A percentile compares a stretch with the other conserved stretches of the same genome.
These are phyloP conservation scores for Corymbia maculata DNA, from an alignment of 345 rosid genomes.

Conservation along the genomic window DNA sequence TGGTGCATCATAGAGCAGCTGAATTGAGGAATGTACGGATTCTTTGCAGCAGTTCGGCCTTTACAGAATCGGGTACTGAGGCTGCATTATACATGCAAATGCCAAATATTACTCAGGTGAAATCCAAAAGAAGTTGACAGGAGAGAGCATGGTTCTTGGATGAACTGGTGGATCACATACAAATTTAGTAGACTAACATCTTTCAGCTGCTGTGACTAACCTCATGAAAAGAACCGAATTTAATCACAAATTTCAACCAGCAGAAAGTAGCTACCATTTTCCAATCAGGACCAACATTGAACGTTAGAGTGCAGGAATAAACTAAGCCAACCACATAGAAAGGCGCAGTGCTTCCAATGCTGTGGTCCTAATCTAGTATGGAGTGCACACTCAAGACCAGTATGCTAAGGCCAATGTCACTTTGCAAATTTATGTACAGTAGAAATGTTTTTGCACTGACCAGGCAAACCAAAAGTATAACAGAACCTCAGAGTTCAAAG, in stretches of 20 bases:
- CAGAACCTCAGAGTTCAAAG: background rate
- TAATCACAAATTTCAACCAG: background rate
- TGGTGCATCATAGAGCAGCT: conserved; percentile 14
- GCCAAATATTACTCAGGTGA: background rate
- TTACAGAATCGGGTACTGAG: conserved; percentile 37
- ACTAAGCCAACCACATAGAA: background rate
- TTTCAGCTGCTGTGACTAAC: background rate
- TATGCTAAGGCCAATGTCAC: background rate
- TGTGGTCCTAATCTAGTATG: background rate
- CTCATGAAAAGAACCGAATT: background rate
- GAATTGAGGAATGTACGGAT: conserved; percentile 32
- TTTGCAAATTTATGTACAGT: background rate
- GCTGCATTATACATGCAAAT: conserved; percentile 19
- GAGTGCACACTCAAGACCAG: background rate
- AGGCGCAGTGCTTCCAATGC: background rate
- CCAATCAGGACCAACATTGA: background rate
- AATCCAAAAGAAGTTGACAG: background rate
- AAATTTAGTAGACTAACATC: background rate
- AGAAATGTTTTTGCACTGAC: background rate
- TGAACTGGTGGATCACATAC: background rate
- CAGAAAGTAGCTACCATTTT: background rate
- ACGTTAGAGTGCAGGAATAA: background rate
- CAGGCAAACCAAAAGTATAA: background rate
- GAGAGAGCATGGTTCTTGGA: background rate
- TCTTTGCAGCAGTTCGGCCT: conserved; percentile 50